Percentiles rank a stretch among this genome's conserved stretches.
Conservation (phyloP, 164 flowering plant genomes). For the Platanus orientalis region DNA sequence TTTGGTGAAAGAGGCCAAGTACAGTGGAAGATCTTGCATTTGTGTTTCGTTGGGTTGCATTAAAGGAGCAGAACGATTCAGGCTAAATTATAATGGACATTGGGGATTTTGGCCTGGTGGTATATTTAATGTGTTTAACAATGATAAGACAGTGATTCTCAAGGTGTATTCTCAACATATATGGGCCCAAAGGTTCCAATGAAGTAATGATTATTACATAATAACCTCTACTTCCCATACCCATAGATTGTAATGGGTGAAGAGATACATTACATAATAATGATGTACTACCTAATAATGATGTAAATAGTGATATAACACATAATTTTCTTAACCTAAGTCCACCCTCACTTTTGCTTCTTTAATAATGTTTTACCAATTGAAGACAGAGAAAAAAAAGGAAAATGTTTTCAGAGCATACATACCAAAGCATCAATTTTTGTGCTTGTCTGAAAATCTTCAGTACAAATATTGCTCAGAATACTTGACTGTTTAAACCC, state of each 20-base stretch:
- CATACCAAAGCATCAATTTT: conserved; percentile 98
- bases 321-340: no score
- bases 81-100: no score
- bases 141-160: neutral
- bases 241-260: no score
- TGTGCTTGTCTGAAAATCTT: conserved; percentile 92
- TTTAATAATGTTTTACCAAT: no score
- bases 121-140: no score
- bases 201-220: neutral
- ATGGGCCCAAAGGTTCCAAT: no score
- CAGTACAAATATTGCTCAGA: conserved; percentile 60
- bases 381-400: conserved; percentile 5
- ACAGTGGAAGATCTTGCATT: neutral
- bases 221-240: neutral
- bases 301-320: no score
- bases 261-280: conserved; percentile 8
- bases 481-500: conserved; percentile 76
- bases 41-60: neutral
- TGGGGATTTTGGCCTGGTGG: no score
- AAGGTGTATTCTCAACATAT: no score
- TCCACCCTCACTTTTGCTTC: no score
- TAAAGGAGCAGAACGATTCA: neutral
- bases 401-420: neutral
- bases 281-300: neutral
- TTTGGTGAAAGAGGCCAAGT: neutral